phyloP scores from a whole-genome alignment of 2,329 filamentous ascomycete species.

The Curvularia sp. region DNA sequence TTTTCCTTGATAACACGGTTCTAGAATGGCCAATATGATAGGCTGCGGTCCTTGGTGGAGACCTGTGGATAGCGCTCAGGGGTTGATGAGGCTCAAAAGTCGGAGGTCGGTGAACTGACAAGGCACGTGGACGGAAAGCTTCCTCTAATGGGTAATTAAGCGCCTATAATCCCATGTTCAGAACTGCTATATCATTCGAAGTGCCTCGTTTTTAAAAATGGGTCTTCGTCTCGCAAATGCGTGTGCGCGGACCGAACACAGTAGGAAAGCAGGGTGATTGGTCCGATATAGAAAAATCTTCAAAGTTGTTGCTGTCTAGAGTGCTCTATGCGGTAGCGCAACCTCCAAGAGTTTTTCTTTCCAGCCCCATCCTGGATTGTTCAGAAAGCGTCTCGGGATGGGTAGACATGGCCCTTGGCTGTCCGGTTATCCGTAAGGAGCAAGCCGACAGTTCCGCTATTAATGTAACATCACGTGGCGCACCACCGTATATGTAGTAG shows the following conservation, averaged over 20 bases:
- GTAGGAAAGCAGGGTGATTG: neutral
- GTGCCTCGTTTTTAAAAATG: neutral
- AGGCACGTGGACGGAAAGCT: neutral
- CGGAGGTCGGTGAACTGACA: neutral
- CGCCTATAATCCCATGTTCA: neutral
- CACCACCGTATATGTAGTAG: neutral
- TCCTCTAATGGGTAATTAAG: neutral
- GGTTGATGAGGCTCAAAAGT: neutral
- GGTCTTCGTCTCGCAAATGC: neutral
- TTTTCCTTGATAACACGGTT: neutral
- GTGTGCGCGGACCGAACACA: neutral
- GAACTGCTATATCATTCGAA: neutral
- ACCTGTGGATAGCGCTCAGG: neutral
- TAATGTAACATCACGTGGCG: neutral
- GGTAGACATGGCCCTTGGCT: neutral
- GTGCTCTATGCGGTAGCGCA: neutral
- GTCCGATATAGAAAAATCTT: neutral
- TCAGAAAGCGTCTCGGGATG: neutral
- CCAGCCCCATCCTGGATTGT: neutral
- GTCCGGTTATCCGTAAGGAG: neutral
- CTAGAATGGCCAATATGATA: neutral
- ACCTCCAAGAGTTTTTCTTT: neutral
- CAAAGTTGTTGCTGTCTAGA: neutral
- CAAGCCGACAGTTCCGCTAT: conserved; percentile 4
- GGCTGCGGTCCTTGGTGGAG: neutral